These are phyloP conservation scores for Huntiella moniliformis DNA, from an alignment of 2,329 filamentous ascomycete genomes.

Conservation along the genomic window DNA sequence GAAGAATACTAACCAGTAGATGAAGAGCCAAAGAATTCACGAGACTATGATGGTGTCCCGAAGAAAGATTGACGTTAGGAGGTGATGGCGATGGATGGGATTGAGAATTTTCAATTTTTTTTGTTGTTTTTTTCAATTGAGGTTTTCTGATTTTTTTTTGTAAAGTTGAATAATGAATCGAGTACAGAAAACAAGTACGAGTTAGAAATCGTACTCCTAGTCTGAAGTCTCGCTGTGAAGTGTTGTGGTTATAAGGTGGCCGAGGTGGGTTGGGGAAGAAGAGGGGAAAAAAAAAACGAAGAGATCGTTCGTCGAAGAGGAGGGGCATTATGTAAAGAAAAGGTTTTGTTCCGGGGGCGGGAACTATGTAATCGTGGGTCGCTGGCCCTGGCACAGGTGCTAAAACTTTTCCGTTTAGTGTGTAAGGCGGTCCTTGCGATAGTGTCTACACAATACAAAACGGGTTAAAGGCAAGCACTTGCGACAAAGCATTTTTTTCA, in stretches of 20 bases:
- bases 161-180: conserved; percentile 26
- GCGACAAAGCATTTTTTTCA: conserved; percentile 1
- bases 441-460: not conserved
- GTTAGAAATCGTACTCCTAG: conserved; percentile 33
- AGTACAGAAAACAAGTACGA: conserved; percentile 43
- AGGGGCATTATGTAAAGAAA: not conserved
- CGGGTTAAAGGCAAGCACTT: conserved; percentile 4
- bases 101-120: conserved; percentile 42
- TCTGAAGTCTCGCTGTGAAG: conserved; percentile 28
- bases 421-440: too few species aligned
- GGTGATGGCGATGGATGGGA: conserved; percentile 24
- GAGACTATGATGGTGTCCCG: conserved; percentile 10
- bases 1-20: not conserved
- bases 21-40: conserved; percentile 4
- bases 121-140: conserved; percentile 26
- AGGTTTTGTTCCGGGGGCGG: not conserved
- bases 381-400: not conserved
- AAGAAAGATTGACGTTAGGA: conserved; percentile 2
- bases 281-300: conserved; percentile 19
- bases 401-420: not conserved
- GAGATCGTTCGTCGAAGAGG: not conserved
- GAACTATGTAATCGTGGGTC: not conserved
- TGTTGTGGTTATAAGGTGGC: conserved; percentile 26
- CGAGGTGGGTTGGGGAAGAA: conserved; percentile 24
- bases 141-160: conserved; percentile 12